Evolutionary conservation across 176 grass and related monocot genomes (phyloP).

Genomic region (Aegilops sharonensis): DNA sequence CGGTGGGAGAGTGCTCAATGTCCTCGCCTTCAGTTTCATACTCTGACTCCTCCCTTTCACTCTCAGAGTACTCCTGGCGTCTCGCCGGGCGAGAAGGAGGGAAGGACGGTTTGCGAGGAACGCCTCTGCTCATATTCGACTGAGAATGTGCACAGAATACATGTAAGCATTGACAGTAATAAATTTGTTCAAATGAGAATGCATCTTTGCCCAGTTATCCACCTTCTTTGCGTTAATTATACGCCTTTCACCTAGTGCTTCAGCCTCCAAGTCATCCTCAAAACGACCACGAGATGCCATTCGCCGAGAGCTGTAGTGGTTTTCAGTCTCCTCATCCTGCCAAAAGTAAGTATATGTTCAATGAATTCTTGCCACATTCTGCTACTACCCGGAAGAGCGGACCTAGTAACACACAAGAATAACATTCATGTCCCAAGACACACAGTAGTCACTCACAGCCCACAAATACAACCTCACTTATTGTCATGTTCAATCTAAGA

Average conservation of each 20-base stretch:
- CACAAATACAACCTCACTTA: neutral
- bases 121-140: conserved; percentile 63
- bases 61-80: conserved; percentile 63
- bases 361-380: conserved; percentile 3
- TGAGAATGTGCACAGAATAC: conserved; percentile 35
- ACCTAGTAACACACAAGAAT: neutral
- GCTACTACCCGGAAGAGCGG: neutral
- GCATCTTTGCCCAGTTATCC: neutral
- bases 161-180: conserved; percentile 14
- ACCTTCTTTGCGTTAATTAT: conserved; percentile 77
- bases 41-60: conserved; percentile 81
- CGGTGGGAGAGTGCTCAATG: conserved; percentile 60
- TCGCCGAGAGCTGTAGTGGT: conserved; percentile 66
- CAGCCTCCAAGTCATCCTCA: conserved; percentile 79
- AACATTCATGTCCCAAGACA: neutral
- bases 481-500: neutral
- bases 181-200: conserved; percentile 4
- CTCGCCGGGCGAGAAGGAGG: conserved; percentile 50
- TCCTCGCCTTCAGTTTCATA: conserved; percentile 97
- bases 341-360: conserved; percentile 12
- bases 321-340: conserved; percentile 84
- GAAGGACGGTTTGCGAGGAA: conserved; percentile 49
- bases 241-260: conserved; percentile 64
- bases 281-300: conserved; percentile 55
- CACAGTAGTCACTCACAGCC: neutral